Evolutionary conservation across 257 asterid genomes (phyloP), one percentile per base, ranked within the genome.

Genomic region (Jasminum sambac): DNA sequence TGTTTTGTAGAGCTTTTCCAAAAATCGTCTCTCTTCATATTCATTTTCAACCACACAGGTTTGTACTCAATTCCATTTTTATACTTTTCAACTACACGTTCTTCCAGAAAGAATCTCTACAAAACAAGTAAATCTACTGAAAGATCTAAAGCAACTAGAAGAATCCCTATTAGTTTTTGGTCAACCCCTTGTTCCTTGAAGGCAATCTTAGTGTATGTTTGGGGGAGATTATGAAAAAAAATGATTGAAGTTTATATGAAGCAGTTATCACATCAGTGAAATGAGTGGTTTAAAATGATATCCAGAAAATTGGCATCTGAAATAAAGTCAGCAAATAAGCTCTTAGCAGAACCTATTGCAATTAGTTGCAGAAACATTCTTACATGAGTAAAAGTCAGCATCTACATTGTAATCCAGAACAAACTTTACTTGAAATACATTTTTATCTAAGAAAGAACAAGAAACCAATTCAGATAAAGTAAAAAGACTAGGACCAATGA

Each of bases 361-460:
- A 76, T 36, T 44, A 63, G 19, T 66, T 46, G 50, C 44, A 34
- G 26, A 11, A 26, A 64, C 43, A 64, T 65, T 72, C 60, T 6
- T 34, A 39, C 44, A 62, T 10, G 61, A 55, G 19, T 65, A n/a
- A 40, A 40, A 75, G 50, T 65, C 76, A 60, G 43, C 61, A 57
- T 70, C 69, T 42, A 21, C 43, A 30, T 9, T 61, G 41, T 12
- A 62, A 26, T 52, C n/a, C 34, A 66, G 13, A 9, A 66, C 34
- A 13, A 25, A 71, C 30, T 39, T 19, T 19, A 63, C 36, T 21
- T 66, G 43, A 63, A 14, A 65, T 34, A 42, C n/a, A 63, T 70
- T 26, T 67, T 46, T 68, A 70, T 63, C 69, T 71, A 42, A 59
- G 50, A 57, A 43, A 48, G n/a, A 75, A 68, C 76, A 69, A 55